Conservation (phyloP, 441 rosid genomes). For the Corymbia calophylla region DNA sequence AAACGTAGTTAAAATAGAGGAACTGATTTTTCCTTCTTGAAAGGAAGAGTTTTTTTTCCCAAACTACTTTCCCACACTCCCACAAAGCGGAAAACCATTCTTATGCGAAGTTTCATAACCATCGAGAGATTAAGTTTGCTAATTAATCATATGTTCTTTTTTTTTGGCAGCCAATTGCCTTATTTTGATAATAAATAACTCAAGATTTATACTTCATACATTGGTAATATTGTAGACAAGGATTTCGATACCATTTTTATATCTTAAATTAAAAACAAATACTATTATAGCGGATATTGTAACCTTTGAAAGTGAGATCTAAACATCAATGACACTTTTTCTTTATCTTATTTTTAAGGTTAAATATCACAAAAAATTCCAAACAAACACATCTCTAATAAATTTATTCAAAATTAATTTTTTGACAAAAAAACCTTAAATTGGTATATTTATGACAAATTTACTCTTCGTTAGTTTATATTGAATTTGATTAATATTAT, state of each 20-base stretch:
- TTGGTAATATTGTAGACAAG: not conserved
- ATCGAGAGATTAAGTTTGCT: not conserved
- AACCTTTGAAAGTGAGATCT: not conserved
- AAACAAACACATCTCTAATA: accelerated
- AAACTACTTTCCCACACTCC: not conserved
- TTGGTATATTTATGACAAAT: accelerated
- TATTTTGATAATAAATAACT: too few species aligned
- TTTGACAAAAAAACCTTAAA: accelerated
- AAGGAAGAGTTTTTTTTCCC: not conserved
- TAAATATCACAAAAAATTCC: accelerated
- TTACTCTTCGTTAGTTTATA: accelerated
- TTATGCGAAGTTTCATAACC: not conserved
- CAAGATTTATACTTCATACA: not conserved
- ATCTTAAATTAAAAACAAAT: not conserved
- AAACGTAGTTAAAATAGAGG: not conserved
- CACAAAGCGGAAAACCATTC: not conserved
- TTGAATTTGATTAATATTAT: not conserved
- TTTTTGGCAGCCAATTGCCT: not conserved
- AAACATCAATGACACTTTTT: not conserved
- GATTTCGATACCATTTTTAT: not conserved
- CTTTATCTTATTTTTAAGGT: not conserved
- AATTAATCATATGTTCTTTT: not conserved
- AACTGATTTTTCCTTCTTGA: not conserved
- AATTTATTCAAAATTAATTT: not conserved
- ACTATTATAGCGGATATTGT: too few species aligned